phyloP scores from a whole-genome alignment of 148 eudicot genomes.

The Chenopodium album region DNA sequence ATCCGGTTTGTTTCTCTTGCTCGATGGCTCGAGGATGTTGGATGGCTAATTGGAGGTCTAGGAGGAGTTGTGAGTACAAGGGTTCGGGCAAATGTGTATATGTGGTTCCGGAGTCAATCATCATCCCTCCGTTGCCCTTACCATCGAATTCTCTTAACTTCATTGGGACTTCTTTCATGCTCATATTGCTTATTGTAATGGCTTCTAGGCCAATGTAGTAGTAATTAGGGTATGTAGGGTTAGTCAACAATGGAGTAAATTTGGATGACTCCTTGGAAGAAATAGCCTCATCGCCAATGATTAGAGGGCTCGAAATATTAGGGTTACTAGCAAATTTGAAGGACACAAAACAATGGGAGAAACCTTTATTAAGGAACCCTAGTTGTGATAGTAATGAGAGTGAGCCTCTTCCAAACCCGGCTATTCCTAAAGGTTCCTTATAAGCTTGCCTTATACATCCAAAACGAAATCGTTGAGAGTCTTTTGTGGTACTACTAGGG shows the following conservation, averaged over 20 bases:
- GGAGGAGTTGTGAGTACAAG: constrained; percentile 43
- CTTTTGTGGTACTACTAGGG: constrained; percentile 21
- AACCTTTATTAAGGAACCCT: constrained; percentile 53
- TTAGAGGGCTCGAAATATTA: constrained; percentile 52
- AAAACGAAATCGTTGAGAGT: constrained; percentile 40
- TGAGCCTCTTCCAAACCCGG: constrained; percentile 57
- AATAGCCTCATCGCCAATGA: constrained; percentile 52
- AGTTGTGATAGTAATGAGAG: constrained; percentile 62
- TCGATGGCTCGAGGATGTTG: constrained; percentile 45
- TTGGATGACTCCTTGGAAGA: constrained; percentile 44
- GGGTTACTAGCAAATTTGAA: constrained; percentile 64
- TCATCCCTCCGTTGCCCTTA: constrained; percentile 56
- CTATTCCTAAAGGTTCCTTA: constrained; percentile 63
- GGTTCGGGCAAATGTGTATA: constrained; percentile 64
- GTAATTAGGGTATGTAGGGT: constrained; percentile 53
- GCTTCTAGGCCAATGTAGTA: constrained; percentile 58
- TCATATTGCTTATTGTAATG: constrained; percentile 40
- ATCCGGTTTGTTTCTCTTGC: constrained; percentile 41
- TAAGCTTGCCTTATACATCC: constrained; percentile 54
- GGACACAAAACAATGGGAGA: constrained; percentile 67
- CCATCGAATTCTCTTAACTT: constrained; percentile 47
- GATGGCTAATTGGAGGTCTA: constrained; percentile 26
- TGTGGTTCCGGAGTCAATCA: constrained; percentile 68
- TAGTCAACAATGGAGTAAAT: constrained; percentile 57
- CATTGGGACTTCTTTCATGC: constrained; percentile 35